Base-by-base conservation (phyloP, 1,284 basidiomycete species). In the Puccinia novopanici region DNA sequence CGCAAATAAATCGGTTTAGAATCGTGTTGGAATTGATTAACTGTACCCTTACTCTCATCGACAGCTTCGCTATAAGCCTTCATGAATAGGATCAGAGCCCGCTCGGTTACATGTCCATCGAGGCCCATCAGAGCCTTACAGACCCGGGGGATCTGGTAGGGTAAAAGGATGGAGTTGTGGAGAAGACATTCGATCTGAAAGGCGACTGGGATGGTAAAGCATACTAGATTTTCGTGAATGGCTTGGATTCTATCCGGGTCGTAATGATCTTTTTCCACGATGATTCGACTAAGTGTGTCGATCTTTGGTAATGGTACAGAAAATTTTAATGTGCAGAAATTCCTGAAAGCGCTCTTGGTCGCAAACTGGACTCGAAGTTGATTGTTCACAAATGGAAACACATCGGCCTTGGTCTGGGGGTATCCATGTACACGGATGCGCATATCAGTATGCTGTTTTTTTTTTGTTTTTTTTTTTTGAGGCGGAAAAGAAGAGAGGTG, bases 311-410 rank as follows among this genome's bases (percentile, higher is more conserved):
- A 42, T n/a, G 65, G 37, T 30, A 68, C 67, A 68, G n/a, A 48
- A 13, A 50, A 19, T 34, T 68, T 68, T n/a, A 68, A 27, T 22
- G 67, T 42, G 27, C 67, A 68, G 17, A 68, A 68, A 17, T 68
- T 27, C 10, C 17, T 40, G 27, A 68, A 68, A 50, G 67, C 67
- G n/a, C n/a, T 27, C 15, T 68, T 42, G 22, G 5, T 68, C n/a
- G 67, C 42, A 34, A 68, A 68, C 27, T 68, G 67, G 27, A 68
- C 34, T 50, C 67, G 67, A 68, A 68, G 42, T 68, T 68, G 67
- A 50, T 68, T 50, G 30, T 68, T 68, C 42, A 68, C 67, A 68
- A 68, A 68, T 17, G 67, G 67, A 15, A 68, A 50, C 24, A 42
- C 67, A 42, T 68, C 48, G 48, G 67, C 67, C 48, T 22, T 68